Percentiles rank a stretch among this genome's conserved stretches.
These are phyloP conservation scores for Alternaria conjuncta DNA, from an alignment of 2,329 filamentous ascomycete species.

Conservation along the genomic window DNA sequence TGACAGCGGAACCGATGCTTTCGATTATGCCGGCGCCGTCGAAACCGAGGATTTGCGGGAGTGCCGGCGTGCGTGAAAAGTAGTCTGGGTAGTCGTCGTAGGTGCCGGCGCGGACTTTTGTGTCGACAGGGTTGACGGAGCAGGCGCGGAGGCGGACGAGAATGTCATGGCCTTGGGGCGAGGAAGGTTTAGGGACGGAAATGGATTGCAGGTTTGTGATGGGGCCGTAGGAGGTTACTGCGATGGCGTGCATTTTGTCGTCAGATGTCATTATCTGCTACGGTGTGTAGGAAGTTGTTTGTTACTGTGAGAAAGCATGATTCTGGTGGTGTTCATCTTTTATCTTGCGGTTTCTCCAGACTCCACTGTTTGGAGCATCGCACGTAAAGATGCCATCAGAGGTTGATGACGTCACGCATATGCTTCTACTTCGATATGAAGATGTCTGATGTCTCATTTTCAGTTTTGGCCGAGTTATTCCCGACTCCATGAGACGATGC, in stretches of 20 bases:
- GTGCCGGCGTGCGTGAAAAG: constrained; percentile 1
- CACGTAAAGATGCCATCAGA: constrained; percentile 1
- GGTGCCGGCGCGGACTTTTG: constrained; percentile 7
- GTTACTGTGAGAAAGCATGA: not conserved
- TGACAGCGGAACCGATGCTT: not conserved
- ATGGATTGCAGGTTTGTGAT: constrained; percentile 7
- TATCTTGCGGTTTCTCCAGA: not conserved
- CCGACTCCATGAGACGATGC: not conserved
- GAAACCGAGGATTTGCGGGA: constrained; percentile 11
- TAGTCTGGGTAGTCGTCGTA: constrained; percentile 15
- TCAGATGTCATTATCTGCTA: not conserved
- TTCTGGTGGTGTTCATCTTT: not conserved
- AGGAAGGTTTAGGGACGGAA: not conserved
- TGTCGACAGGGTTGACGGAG: constrained; percentile 10
- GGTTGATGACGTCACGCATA: constrained; percentile 7
- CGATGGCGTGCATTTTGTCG: constrained; percentile 7
- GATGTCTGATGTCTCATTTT: not conserved
- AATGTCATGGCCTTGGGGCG: constrained; percentile 3
- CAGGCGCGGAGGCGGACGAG: constrained; percentile 7
- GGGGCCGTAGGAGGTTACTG: constrained; percentile 9
- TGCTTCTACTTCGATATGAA: not conserved
- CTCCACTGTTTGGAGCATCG: not conserved
- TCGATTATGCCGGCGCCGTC: constrained; percentile 6
- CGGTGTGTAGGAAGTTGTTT: not conserved
- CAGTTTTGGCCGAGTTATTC: not conserved